Conservation (phyloP, 176 grass and related monocot genomes). For the Puccinellia tenuiflora region DNA sequence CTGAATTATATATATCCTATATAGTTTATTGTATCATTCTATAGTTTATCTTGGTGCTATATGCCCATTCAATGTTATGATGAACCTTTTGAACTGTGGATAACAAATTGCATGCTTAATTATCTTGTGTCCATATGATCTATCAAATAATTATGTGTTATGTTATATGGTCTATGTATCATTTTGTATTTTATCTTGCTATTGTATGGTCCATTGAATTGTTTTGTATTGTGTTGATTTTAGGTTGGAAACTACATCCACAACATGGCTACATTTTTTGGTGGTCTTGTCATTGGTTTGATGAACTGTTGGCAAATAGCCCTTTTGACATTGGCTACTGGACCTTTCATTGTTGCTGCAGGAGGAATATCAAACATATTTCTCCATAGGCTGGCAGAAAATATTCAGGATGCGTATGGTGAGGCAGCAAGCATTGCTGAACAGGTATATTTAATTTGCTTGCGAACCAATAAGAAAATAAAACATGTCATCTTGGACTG, state of each 20-base stretch:
- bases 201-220: not conserved
- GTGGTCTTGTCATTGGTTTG: slow-evolving; percentile 92
- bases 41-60: not conserved
- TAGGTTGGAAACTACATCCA: slow-evolving; percentile 99
- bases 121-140: not conserved
- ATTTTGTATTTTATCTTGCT: not conserved
- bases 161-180: not conserved
- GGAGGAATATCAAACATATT: slow-evolving; percentile 99
- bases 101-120: not conserved
- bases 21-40: not conserved
- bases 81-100: not conserved
- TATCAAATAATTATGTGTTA: not conserved
- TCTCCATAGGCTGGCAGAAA: slow-evolving; percentile 98
- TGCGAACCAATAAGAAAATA: not conserved
- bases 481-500: not conserved
- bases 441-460: slow-evolving; percentile 53
- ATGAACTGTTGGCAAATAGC: slow-evolving; percentile 98
- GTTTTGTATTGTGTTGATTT: not conserved
- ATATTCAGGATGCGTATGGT: slow-evolving; percentile 98
- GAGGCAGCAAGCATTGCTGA: slow-evolving; percentile 99
- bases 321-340: slow-evolving; percentile 85
- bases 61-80: not conserved
- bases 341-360: slow-evolving; percentile 97
- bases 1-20: not conserved
- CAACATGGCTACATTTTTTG: slow-evolving; percentile 98